Evolutionary conservation across 805 yeast species (phyloP), one percentile per base, ranked within the genome.

Genomic region (Tetrapisispora nanseiensis): DNA sequence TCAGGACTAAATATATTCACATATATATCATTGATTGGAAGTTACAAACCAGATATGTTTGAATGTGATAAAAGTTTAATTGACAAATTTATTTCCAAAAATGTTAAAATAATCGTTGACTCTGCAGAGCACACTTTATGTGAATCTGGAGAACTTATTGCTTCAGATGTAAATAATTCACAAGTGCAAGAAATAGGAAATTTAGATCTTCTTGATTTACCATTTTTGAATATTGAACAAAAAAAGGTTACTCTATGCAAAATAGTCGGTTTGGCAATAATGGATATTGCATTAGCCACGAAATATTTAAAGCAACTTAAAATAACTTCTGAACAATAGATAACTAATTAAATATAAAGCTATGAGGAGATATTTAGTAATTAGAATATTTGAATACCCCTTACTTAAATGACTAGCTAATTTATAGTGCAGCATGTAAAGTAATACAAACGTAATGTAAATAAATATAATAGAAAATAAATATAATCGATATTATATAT

Each of bases 101-200:
- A 61, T 6, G 68, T 69, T 3, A 65, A 68, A 42, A 68, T 80
- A 24, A 58, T 80, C 6, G 82, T 79, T 3, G 86, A 80, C 51
- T 78, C 85, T 0, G 64, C 62, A 33, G 72, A 70, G 15, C 82
- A 78, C 46, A 67, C 77, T 11, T 52, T 75, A 20, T 60, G 61
- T 3, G 86, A 80, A 58, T 79, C 86, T 1, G 86, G 86, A 3
- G 86, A 80, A 48, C 61, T 80, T 40, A 71, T 78, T 37, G 72
- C 70, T 51, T 66, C 70, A 35, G 56, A 59, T 2, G 67, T 75
- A 19, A 46, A 54, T 1, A 57, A 48, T 3, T 55, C 59, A 1
- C 62, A 70, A n/a, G 56, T 77, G 35, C 53, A 75, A 6, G 79
- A 75, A 51, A 50, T 77, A 33, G 68, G 75, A 1, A 66, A 70